phyloP scores from a whole-genome alignment of 768 basidiomycete genomes.

The Naganishia antarctica region DNA sequence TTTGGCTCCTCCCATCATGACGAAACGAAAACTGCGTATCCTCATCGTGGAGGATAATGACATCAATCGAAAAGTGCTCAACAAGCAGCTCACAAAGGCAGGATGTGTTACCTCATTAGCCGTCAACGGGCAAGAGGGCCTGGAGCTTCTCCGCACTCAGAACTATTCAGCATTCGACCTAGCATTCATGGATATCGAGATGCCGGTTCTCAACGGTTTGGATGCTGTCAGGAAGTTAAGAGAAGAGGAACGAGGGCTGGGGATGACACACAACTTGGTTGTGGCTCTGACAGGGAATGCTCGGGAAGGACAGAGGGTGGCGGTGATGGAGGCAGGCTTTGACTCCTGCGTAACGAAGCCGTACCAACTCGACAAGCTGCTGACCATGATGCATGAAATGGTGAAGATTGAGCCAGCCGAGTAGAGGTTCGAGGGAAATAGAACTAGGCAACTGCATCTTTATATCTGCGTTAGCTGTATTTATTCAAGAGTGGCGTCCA shows the following conservation, averaged over 20 bases:
- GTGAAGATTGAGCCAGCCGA: conserved; percentile 5
- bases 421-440: neutral
- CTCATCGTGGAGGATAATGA: conserved; percentile 38
- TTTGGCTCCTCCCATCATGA: conserved; percentile 4
- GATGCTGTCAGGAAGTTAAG: conserved; percentile 35
- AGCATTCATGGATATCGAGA: conserved; percentile 39
- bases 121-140: conserved; percentile 32
- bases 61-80: conserved; percentile 34
- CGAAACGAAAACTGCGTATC: conserved; percentile 23
- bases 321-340: conserved; percentile 29
- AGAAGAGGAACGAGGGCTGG: conserved; percentile 20
- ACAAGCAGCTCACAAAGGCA: conserved; percentile 25
- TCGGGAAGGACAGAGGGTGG: conserved; percentile 22
- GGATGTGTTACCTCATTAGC: conserved; percentile 28
- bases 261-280: conserved; percentile 21
- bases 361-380: conserved; percentile 22
- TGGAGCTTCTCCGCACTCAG: conserved; percentile 28
- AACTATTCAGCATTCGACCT: conserved; percentile 30
- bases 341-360: conserved; percentile 33
- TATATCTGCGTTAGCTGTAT: conserved; percentile 7
- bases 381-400: conserved; percentile 12
- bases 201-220: conserved; percentile 43
- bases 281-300: conserved; percentile 33
- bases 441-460: neutral
- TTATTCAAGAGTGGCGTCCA: no score